Percentiles rank a stretch among this genome's conserved stretches.
These are phyloP conservation scores for Pterulicium gracile DNA, from an alignment of 1,284 basidiomycete genomes.

Conservation along the genomic window DNA sequence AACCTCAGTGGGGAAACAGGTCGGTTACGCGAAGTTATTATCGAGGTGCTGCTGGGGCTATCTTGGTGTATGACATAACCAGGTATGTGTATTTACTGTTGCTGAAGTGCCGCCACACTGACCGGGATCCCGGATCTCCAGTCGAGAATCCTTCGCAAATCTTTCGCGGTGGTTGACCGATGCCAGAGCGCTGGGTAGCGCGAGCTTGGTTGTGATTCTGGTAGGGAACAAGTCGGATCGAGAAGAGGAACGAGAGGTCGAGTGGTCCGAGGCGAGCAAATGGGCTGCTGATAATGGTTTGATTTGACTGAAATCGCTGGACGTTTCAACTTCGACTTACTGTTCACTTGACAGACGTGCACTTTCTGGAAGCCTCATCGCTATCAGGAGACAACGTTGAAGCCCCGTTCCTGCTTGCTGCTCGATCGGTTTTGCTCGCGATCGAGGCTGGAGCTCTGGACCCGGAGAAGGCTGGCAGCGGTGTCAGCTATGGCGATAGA, in stretches of 20 bases:
- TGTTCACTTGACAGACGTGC: constrained; percentile 46
- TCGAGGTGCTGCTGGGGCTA: constrained; percentile 87
- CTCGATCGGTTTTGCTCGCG: constrained; percentile 83
- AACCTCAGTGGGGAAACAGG: constrained; percentile 28
- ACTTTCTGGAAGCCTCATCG: constrained; percentile 91
- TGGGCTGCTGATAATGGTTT: constrained; percentile 93
- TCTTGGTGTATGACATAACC: constrained; percentile 95
- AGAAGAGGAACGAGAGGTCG: constrained; percentile 91
- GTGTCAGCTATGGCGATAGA: constrained; percentile 93
- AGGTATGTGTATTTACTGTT: constrained; percentile 41
- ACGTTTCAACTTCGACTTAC: constrained; percentile 2
- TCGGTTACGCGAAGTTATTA: constrained; percentile 98
- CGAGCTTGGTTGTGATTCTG: constrained; percentile 82
- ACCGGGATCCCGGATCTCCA: constrained; percentile 18
- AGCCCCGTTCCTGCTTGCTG: constrained; percentile 85
- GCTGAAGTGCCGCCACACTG: constrained; percentile 6
- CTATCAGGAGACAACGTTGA: constrained; percentile 90
- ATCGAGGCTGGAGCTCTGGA: constrained; percentile 90
- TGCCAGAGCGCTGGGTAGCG: constrained; percentile 80
- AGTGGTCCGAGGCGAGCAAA: constrained; percentile 85
- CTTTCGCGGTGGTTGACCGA: constrained; percentile 86
- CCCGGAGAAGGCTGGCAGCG: constrained; percentile 88
- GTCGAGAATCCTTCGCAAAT: constrained; percentile 74
- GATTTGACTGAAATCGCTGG: constrained; percentile 9
- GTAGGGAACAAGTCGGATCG: constrained; percentile 95